Conservation (phyloP, 2,329 filamentous ascomycete genomes). For the Geosmithia flava region DNA sequence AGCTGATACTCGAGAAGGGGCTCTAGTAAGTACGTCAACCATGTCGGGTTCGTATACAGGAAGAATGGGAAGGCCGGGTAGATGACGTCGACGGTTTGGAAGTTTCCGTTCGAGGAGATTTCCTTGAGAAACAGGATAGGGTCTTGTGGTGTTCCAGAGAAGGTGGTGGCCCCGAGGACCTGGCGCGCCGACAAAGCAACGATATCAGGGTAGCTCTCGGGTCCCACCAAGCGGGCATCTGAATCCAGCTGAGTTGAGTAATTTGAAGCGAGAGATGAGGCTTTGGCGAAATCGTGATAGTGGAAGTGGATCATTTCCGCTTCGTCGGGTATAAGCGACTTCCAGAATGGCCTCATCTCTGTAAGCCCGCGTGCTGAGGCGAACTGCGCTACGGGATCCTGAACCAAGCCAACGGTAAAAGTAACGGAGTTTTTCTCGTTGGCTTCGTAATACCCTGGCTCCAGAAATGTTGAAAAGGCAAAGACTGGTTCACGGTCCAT, state of each 20-base stretch:
- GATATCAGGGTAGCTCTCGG: conserved; percentile 62
- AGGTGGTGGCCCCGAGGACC: conserved; percentile 63
- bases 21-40: conserved; percentile 46
- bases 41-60: conserved; percentile 61
- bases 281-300: conserved; percentile 59
- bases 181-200: conserved; percentile 73
- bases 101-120: conserved; percentile 78
- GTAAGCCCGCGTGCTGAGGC: conserved; percentile 66
- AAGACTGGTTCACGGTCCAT: conserved; percentile 74
- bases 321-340: conserved; percentile 54
- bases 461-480: conserved; percentile 60
- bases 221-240: conserved; percentile 64
- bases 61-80: conserved; percentile 76
- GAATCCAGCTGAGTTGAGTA: conserved; percentile 60
- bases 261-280: conserved; percentile 50
- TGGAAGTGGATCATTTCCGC: conserved; percentile 61
- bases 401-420: conserved; percentile 67
- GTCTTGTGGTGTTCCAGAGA: conserved; percentile 55
- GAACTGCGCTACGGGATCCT: conserved; percentile 70
- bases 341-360: conserved; percentile 69
- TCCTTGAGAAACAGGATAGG: conserved; percentile 78
- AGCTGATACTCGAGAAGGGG: conserved; percentile 58
- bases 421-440: conserved; percentile 41
- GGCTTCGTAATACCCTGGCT: conserved; percentile 14
- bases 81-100: conserved; percentile 80